Evolutionary conservation across 805 yeast species (phyloP).

Genomic region (Wickerhamomyces chambardii): DNA sequence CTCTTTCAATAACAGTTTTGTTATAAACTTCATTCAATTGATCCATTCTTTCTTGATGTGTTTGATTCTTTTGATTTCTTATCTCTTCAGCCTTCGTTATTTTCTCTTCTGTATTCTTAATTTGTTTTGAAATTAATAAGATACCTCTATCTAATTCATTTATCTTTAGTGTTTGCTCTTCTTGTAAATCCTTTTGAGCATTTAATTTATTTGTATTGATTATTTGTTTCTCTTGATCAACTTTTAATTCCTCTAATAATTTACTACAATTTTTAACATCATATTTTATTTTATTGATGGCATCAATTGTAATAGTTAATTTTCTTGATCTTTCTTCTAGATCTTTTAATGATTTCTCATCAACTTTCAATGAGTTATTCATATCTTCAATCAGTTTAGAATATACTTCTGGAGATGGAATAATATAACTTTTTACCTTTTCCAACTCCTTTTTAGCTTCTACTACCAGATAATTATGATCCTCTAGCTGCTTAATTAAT

Average conservation of each 20-base stretch:
- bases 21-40: slow-evolving; percentile 26
- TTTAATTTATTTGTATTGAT: slow-evolving; percentile 6
- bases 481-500: slow-evolving; percentile 50
- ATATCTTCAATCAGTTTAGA: slow-evolving; percentile 44
- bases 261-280: slow-evolving; percentile 13
- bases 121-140: slow-evolving; percentile 28
- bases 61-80: slow-evolving; percentile 24
- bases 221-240: slow-evolving; percentile 10
- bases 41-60: slow-evolving; percentile 24
- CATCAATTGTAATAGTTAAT: slow-evolving; percentile 43
- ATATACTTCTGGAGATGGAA: slow-evolving; percentile 50
- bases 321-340: slow-evolving; percentile 42
- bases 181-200: slow-evolving; percentile 9
- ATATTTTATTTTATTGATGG: slow-evolving; percentile 31
- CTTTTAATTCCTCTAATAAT: slow-evolving; percentile 12
- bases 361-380: slow-evolving; percentile 31
- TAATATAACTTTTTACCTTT: slow-evolving; percentile 47
- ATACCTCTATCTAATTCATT: slow-evolving; percentile 25
- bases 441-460: slow-evolving; percentile 53
- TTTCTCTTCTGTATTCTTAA: slow-evolving; percentile 31
- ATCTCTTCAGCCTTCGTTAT: slow-evolving; percentile 25
- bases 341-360: slow-evolving; percentile 26
- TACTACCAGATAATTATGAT: slow-evolving; percentile 43
- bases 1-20: slow-evolving; percentile 26
- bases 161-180: slow-evolving; percentile 12